These are phyloP conservation scores for Ascochyta fabae DNA, from an alignment of 2,329 filamentous ascomycete genomes.

Conservation along the genomic window DNA sequence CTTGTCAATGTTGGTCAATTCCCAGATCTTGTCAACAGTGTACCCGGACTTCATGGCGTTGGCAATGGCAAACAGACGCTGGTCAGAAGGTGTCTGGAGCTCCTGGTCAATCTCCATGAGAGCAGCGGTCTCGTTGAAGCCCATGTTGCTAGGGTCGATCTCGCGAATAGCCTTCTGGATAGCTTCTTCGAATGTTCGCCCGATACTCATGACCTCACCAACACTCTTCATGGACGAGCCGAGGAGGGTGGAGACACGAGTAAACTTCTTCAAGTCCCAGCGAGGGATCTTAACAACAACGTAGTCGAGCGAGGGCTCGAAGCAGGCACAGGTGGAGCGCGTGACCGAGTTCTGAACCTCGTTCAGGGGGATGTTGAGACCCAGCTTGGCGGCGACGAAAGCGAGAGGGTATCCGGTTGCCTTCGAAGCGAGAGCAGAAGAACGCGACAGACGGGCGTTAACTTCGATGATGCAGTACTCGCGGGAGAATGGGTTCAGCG, in stretches of 20 bases:
- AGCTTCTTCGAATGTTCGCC: constrained; percentile 94
- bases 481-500: constrained; percentile 89
- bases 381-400: constrained; percentile 96
- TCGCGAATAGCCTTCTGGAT: constrained; percentile 97
- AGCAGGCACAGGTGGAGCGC: constrained; percentile 94
- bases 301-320: constrained; percentile 97
- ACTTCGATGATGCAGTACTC: constrained; percentile 99
- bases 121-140: constrained; percentile 83
- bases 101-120: constrained; percentile 96
- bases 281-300: constrained; percentile 98
- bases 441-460: constrained; percentile 93
- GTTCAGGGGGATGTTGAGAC: constrained; percentile 91
- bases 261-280: constrained; percentile 99
- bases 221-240: constrained; percentile 99
- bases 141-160: constrained; percentile 93
- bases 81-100: constrained; percentile 95
- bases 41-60: constrained; percentile 97
- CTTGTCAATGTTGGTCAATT: constrained; percentile 97
- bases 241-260: constrained; percentile 90
- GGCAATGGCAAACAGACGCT: constrained; percentile 95
- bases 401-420: constrained; percentile 95
- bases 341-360: constrained; percentile 97
- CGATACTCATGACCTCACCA: constrained; percentile 98
- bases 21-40: constrained; percentile 95
- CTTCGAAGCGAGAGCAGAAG: constrained; percentile 94